A percentile compares a stretch with the other conserved stretches of the same genome.
These are phyloP conservation scores for Sicyos baderoa DNA, from an alignment of 306 rosid genomes.

Conservation along the genomic window DNA sequence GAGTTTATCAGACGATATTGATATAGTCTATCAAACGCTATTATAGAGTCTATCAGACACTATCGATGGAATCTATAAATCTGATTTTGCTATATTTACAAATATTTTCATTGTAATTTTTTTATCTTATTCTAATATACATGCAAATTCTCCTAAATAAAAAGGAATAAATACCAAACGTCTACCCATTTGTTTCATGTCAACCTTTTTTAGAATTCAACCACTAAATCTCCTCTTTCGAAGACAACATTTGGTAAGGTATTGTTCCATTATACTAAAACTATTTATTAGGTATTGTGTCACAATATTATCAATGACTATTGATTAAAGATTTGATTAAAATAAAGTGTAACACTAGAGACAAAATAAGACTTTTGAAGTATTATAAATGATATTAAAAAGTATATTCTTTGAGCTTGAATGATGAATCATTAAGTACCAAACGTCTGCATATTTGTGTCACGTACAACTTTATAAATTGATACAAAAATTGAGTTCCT, in stretches of 20 bases:
- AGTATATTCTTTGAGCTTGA: neutral
- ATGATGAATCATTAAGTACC: neutral
- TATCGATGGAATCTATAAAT: too few relatives aligned
- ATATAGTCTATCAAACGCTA: too few relatives aligned
- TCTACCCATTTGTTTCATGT: neutral
- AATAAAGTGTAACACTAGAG: neutral
- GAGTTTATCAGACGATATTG: too few relatives aligned
- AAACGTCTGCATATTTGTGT: too few relatives aligned
- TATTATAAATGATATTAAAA: neutral
- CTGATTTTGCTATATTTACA: too few relatives aligned
- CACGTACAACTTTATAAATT: too few relatives aligned
- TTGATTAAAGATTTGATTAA: neutral
- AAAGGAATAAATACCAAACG: too few relatives aligned
- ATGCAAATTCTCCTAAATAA: too few relatives aligned
- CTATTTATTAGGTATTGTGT: neutral
- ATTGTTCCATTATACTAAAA: neutral
- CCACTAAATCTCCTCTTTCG: neutral
- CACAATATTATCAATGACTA: neutral
- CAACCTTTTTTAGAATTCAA: neutral
- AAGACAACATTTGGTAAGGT: neutral
- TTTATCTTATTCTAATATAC: too few relatives aligned
- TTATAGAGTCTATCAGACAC: too few relatives aligned
- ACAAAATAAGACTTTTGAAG: slow-evolving; percentile 9
- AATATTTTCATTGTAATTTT: too few relatives aligned
- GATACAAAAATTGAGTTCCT: too few relatives aligned